Base-by-base conservation (phyloP, 805 yeast genomes). In the Jamesozyma jinghongensis region DNA sequence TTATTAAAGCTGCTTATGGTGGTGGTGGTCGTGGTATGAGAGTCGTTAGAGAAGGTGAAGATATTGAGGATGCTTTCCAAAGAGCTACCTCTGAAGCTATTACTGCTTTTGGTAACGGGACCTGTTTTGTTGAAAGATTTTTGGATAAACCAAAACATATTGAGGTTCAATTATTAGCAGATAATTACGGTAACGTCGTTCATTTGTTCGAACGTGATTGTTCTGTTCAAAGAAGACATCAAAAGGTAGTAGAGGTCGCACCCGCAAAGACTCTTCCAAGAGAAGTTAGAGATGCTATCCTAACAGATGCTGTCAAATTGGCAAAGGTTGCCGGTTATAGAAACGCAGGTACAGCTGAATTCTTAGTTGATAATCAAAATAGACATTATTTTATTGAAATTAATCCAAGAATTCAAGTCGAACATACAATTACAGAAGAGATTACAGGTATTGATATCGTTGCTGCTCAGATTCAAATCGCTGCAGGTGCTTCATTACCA, bases 11-110 rank as follows among this genome's bases (percentile, higher is more conserved):
- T 36, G 98, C 98, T 30, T 92, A 84, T 59, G 98, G 98, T 63
- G 98, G 98, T 69, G 98, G 98, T 73, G 98, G 98, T 61, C 80
- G 97, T 69, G 98, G 98, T 75, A 92, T 90, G 97, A 81, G 98
- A 70, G 98, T 90, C 38, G 98, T 90, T 34, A 74, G 94, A 58
- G 96, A 90, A 66, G 97, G 96, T 55, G 98, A 92, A 54, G 85
- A 81, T 63, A 77, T 90, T 44, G 81, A 62, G 35, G 97, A 90
- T 62, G 97, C 97, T 29, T 90, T 92, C 70, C 68, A 73, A 56
- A 81, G 98, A 67, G 97, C 97, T 28, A 77, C 82, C 25, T 83
- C 95, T 34, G 98, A 90, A 71, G 97, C 97, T 45, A 73, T 78
- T 56, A 76, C 96, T 31, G 80, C 98, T n/a, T 90, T 90, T 53